Conservation (phyloP, 1,284 basidiomycete genomes). For the Austroboletus niveus region DNA sequence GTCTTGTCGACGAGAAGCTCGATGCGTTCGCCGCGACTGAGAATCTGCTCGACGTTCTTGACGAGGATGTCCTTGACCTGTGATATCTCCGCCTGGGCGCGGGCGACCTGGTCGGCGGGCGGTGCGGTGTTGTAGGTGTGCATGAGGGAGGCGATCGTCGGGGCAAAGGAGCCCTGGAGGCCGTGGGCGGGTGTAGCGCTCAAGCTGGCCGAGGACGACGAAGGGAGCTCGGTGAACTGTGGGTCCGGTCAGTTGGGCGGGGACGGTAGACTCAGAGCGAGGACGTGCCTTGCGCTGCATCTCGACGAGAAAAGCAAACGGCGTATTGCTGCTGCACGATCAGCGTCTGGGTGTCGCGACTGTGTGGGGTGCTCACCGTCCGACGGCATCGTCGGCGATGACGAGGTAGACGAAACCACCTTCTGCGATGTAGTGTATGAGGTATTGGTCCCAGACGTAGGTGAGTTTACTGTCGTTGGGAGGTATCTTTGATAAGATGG, state of each 20-base stretch:
- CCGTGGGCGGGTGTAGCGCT: conserved; percentile 51
- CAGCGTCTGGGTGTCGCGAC: not conserved
- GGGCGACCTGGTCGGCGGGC: conserved; percentile 87
- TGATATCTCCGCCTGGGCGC: conserved; percentile 88
- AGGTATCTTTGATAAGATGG: conserved; percentile 92
- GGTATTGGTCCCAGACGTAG: conserved; percentile 94
- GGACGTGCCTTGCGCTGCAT: conserved; percentile 68
- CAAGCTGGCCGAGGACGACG: conserved; percentile 43
- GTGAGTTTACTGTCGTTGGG: conserved; percentile 93
- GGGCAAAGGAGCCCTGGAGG: conserved; percentile 69
- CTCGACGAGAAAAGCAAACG: conserved; percentile 90
- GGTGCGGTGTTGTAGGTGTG: conserved; percentile 86
- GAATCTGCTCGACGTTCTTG: conserved; percentile 92
- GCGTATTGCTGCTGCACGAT: conserved; percentile 64
- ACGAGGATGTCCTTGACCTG: conserved; percentile 99
- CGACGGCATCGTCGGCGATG: conserved; percentile 90
- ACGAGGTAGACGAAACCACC: conserved; percentile 86
- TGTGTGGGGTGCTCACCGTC: conserved; percentile 53
- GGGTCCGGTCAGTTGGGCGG: not conserved
- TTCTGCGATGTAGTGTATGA: conserved; percentile 94
- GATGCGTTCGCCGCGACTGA: conserved; percentile 92
- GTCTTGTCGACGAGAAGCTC: conserved; percentile 98
- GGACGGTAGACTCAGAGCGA: conserved; percentile 6
- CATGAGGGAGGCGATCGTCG: conserved; percentile 70
- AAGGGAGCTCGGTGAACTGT: conserved; percentile 62